Conservation (phyloP, 129 eudicot species). For the Chrysanthemum makinoi region DNA sequence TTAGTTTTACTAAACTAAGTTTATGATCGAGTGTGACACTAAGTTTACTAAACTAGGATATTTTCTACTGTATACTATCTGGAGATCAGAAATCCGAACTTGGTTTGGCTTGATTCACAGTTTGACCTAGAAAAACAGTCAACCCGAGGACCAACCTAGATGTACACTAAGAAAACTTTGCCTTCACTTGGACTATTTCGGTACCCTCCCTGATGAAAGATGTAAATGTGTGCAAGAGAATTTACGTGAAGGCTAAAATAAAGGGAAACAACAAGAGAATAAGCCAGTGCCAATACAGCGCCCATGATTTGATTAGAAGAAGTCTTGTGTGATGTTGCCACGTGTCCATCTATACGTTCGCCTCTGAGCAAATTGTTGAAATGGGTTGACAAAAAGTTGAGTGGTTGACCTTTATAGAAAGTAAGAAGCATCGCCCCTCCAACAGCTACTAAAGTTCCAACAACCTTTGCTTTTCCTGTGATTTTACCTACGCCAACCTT, state of each 20-base stretch:
- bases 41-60: too few species aligned
- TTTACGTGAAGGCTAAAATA: conserved; percentile 35
- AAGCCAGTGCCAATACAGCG: conserved; percentile 22
- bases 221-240: background rate
- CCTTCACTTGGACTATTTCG: too few species aligned
- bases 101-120: too few species aligned
- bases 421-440: conserved; percentile 77
- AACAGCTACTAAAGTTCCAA: conserved; percentile 51
- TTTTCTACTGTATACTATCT: too few species aligned
- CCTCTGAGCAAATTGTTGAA: conserved; percentile 31
- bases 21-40: too few species aligned
- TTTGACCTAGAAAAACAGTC: too few species aligned
- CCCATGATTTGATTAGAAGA: conserved; percentile 28
- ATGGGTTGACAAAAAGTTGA: conserved; percentile 38
- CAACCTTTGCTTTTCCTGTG: conserved; percentile 58
- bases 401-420: conserved; percentile 48
- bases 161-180: too few species aligned
- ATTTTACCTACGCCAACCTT: conserved; percentile 30
- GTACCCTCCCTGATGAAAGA: too few species aligned
- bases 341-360: conserved; percentile 7
- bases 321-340: conserved; percentile 15
- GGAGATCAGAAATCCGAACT: too few species aligned
- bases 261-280: conserved; percentile 20
- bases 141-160: too few species aligned
- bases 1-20: too few species aligned